Conservation (phyloP, 2,329 filamentous ascomycete species). For the Sarocladium strictum region DNA sequence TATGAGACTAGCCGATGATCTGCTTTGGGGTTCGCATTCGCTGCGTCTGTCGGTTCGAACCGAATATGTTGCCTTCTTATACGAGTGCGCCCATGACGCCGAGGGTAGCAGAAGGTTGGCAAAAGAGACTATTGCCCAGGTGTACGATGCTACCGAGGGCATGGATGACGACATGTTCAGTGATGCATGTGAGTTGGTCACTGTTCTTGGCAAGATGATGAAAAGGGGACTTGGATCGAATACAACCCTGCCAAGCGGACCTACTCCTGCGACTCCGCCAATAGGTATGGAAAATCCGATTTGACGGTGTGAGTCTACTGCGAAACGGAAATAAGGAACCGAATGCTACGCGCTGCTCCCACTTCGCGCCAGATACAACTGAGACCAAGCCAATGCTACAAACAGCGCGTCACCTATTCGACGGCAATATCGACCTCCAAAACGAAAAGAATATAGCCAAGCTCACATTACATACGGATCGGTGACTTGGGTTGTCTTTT, state of each 20-base stretch:
- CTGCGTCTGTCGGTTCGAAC: conserved; percentile 84
- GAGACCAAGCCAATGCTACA: no score
- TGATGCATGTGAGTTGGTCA: conserved; percentile 83
- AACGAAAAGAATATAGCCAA: no score
- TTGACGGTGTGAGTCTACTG: no score
- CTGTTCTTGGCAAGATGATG: conserved; percentile 82
- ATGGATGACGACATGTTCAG: conserved; percentile 95
- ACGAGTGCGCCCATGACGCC: conserved; percentile 82
- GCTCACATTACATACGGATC: neutral
- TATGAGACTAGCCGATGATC: conserved; percentile 62
- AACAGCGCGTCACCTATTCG: no score
- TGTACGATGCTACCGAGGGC: conserved; percentile 84
- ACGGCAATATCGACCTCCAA: no score
- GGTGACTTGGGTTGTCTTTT: neutral
- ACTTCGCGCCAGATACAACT: no score
- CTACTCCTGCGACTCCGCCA: conserved; percentile 16
- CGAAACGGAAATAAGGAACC: no score
- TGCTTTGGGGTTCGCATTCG: conserved; percentile 84
- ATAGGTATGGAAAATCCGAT: conserved; percentile 40
- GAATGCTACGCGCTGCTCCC: no score
- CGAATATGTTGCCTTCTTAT: conserved; percentile 88
- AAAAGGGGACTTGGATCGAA: conserved; percentile 57
- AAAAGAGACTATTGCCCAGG: conserved; percentile 77
- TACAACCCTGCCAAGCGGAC: conserved; percentile 18
- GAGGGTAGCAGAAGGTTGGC: conserved; percentile 72